phyloP scores from a whole-genome alignment of 768 basidiomycete genomes.

The Boletus bicolor region DNA sequence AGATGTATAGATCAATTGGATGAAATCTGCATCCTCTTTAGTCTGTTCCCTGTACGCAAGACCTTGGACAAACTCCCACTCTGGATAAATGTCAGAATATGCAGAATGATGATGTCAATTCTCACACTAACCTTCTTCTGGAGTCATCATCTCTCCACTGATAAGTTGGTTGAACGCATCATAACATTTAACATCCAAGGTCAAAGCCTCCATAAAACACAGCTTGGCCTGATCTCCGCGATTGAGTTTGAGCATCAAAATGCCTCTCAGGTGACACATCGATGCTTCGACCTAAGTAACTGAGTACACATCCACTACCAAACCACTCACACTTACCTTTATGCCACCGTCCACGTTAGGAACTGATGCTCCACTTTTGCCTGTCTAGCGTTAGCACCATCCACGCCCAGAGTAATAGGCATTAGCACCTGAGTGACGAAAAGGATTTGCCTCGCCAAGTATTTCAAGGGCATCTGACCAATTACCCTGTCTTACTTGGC shows the following conservation, averaged over 20 bases:
- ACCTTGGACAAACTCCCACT: constrained; percentile 93
- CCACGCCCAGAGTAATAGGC: not conserved
- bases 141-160: constrained; percentile 92
- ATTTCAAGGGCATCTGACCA: constrained; percentile 91
- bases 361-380: constrained; percentile 63
- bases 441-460: constrained; percentile 91
- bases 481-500: constrained; percentile 86
- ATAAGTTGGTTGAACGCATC: constrained; percentile 91
- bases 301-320: constrained; percentile 1
- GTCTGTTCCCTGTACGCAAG: constrained; percentile 81
- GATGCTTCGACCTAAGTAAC: constrained; percentile 86
- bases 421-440: constrained; percentile 59
- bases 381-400: constrained; percentile 31
- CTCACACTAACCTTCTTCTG: constrained; percentile 80
- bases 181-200: constrained; percentile 94
- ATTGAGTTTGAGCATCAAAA: constrained; percentile 92
- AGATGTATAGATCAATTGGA: constrained; percentile 88
- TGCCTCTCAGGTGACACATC: constrained; percentile 91
- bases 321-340: constrained; percentile 55
- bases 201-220: constrained; percentile 93
- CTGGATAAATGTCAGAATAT: constrained; percentile 40
- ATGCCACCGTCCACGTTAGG: constrained; percentile 90
- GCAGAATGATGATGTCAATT: not conserved
- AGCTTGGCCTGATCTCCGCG: constrained; percentile 88
- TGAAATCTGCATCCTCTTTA: constrained; percentile 85